Base-by-base conservation (phyloP, 2,329 filamentous ascomycete genomes). In the Coniochaeta sp. region DNA sequence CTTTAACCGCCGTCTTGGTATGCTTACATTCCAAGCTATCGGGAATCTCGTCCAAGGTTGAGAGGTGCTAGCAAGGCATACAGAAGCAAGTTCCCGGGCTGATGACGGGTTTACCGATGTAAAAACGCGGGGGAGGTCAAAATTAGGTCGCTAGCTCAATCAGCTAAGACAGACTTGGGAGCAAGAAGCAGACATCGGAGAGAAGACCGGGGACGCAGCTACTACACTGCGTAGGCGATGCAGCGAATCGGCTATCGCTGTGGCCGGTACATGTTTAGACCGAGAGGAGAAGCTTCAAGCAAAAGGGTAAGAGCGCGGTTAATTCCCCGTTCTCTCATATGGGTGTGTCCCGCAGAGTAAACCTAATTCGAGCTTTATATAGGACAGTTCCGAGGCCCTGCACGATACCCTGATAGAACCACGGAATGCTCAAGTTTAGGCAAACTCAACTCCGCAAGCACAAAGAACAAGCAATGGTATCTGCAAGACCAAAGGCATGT, bases 401-500 rank as follows among this genome's bases (percentile, higher is more conserved):
- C 22, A 5, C 24, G 14, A 28, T 52, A 17, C 47, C 22, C 22
- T 28, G 4, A 7, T 50, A 22, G 22, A 16, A 50, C 14, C 17
- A 30, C 26, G 26, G 26, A 24, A 52, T 52, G 47, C 47, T 52
- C n/a, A 52, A 52, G 47, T 52, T 52, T 30, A 28, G 47, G 26
- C 14, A 52, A 52, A 5, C 30, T 17, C 47, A 52, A 28, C 30
- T 8, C 47, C 47, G 47, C 47, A 52, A 17, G 19, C 24, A 52
- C 14, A 28, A 30, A n/a, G 22, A 17, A n/a, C 47, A 52, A 16
- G 17, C 22, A 28, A 64, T 64, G 64, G 60, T 58, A 55, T 58
- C 57, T 19, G 19, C 58, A 24, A 52, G 60, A 19, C 63, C 63
- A 7, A 62, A 59, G 50, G 54, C 58, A 7, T 65, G 63, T 38